Evolutionary conservation across 2,329 filamentous ascomycete genomes (phyloP).

Genomic region (Cercospora nicotianae): DNA sequence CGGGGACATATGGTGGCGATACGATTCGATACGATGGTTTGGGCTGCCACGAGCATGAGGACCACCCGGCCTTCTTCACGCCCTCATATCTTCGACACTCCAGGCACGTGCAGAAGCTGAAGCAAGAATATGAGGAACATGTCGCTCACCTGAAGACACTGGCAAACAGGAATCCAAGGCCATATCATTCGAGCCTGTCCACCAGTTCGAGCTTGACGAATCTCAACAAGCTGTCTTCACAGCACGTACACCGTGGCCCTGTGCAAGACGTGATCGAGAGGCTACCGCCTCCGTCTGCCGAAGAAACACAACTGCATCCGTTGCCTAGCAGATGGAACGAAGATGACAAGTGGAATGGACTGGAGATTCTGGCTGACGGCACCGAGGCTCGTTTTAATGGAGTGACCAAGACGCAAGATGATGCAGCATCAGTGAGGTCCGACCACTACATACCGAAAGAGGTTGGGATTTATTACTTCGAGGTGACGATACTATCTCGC

Average conservation of each 20-base stretch:
- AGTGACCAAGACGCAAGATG: conserved; percentile 61
- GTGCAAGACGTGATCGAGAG: conserved; percentile 84
- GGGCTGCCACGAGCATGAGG: conserved; percentile 27
- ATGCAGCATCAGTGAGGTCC: conserved; percentile 78
- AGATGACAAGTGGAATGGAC: conserved; percentile 67
- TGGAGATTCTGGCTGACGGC: conserved; percentile 75
- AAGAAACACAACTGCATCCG: conserved; percentile 64
- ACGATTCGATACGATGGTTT: conserved; percentile 24
- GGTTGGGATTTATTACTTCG: conserved; percentile 93
- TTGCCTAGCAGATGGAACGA: conserved; percentile 83
- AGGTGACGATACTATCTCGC: conserved; percentile 66
- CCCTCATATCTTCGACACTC: conserved; percentile 82
- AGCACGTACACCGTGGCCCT: conserved; percentile 66
- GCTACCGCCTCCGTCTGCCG: conserved; percentile 51
- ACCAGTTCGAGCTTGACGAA: conserved; percentile 59
- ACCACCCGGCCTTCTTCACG: conserved; percentile 62
- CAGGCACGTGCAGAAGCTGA: conserved; percentile 73
- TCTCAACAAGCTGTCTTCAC: conserved; percentile 61
- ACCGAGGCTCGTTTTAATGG: conserved; percentile 67
- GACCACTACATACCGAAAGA: conserved; percentile 85
- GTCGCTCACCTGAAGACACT: conserved; percentile 33
- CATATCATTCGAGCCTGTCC: conserved; percentile 45
- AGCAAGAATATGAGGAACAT: conserved; percentile 58
- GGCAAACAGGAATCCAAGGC: conserved; percentile 15
- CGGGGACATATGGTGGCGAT: conserved; percentile 20